Percentiles rank a stretch among this genome's conserved stretches.
Conservation (phyloP, 1,284 basidiomycete genomes). For the Ustilago crameri region DNA sequence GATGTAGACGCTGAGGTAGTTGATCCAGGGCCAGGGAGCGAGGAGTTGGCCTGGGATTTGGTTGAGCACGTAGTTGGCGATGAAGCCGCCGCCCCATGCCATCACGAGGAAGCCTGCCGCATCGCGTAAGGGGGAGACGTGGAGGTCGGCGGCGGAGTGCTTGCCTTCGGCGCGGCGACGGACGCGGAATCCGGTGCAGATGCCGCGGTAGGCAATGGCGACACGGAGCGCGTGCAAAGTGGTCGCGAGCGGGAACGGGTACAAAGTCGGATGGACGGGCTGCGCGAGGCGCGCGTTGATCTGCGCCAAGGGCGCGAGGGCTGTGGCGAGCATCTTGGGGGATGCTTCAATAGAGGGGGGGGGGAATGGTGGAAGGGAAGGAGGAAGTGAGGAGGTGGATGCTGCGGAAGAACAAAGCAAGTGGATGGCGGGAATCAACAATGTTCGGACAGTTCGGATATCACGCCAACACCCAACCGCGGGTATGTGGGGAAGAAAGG, state of each 20-base stretch:
- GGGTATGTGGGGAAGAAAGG: conserved; percentile 10
- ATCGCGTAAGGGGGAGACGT: conserved; percentile 36
- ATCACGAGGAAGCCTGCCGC: conserved; percentile 59
- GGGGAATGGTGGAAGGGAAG: background rate
- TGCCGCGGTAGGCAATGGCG: conserved; percentile 48
- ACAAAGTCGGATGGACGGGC: conserved; percentile 49
- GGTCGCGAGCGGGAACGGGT: conserved; percentile 53
- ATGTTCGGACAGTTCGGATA: conserved; percentile 18
- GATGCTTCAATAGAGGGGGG: background rate
- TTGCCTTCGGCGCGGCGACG: conserved; percentile 29
- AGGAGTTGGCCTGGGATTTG: conserved; percentile 54
- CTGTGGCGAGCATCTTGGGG: conserved; percentile 37
- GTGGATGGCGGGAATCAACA: too few relatives aligned
- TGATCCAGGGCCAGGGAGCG: conserved; percentile 47
- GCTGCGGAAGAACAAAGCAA: background rate
- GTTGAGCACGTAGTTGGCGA: conserved; percentile 49
- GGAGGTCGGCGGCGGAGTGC: conserved; percentile 15
- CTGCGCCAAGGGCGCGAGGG: conserved; percentile 35
- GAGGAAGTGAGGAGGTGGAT: background rate
- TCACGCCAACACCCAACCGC: conserved; percentile 12
- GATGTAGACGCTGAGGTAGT: conserved; percentile 55
- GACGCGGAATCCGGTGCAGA: conserved; percentile 26
- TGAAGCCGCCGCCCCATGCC: conserved; percentile 60
- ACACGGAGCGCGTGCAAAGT: conserved; percentile 56
- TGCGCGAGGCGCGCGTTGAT: conserved; percentile 43